Percentiles rank a stretch among this genome's conserved stretches.
phyloP scores from a whole-genome alignment of 2,329 filamentous ascomycete genomes.

The Microdochium bolleyi region DNA sequence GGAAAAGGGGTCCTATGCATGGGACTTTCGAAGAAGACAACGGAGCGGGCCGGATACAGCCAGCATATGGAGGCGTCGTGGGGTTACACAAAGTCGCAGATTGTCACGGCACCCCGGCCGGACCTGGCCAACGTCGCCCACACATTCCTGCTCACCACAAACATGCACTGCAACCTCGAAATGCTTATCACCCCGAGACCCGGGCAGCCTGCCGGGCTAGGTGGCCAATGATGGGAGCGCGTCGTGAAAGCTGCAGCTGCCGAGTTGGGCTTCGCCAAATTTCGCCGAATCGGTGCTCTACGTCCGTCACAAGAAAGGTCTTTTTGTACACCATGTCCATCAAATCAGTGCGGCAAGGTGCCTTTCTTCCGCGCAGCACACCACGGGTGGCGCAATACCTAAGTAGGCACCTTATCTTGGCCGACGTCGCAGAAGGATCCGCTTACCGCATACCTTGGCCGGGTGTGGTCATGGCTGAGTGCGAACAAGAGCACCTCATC shows the following conservation, averaged over 20 bases:
- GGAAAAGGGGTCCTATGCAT: neutral
- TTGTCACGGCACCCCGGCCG: neutral
- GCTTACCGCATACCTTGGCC: neutral
- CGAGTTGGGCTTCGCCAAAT: neutral
- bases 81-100: neutral
- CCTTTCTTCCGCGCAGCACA: neutral
- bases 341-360: neutral
- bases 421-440: too few species aligned
- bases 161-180: neutral
- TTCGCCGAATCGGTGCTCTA: neutral
- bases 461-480: neutral
- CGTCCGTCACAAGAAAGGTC: neutral
- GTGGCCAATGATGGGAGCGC: neutral
- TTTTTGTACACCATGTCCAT: neutral
- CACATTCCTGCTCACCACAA: neutral
- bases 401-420: neutral
- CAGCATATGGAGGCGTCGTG: neutral
- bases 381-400: neutral
- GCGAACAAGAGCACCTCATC: neutral
- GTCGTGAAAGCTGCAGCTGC: neutral
- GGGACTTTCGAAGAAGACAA: neutral
- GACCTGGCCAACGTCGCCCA: neutral
- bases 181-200: neutral
- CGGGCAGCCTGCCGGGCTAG: neutral
- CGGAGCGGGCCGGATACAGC: neutral